Base-by-base conservation (phyloP, 192 early-diverging fungal species). In the Gamsiella multidivaricata region DNA sequence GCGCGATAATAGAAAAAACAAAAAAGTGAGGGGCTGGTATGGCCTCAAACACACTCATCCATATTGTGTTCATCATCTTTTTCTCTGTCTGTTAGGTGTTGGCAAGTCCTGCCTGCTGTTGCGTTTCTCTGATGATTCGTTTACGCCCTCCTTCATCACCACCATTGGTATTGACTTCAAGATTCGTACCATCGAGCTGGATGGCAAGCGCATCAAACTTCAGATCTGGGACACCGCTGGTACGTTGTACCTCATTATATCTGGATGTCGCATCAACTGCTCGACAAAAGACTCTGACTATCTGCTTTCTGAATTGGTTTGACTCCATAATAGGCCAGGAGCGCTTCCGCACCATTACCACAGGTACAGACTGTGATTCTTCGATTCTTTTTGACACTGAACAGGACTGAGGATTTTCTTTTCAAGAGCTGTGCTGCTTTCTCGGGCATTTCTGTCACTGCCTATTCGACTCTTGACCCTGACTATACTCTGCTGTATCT, bases 131-230 rank as follows among this genome's bases (percentile, higher is more conserved):
- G 97, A 99, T 84, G 97, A 99, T 86, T 96, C 95, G 54, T 99
- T 99, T 80, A 98, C 97, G 31, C 97, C 97, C 32, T 97, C 95
- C 39, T 99, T 98, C 85, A 99, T 99, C 80, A 98, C 97, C 42
- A 99, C 97, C 51, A 98, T 99, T 66, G 97, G 97, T 50, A 98
- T 99, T 67, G 97, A 99, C 86, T 99, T 99, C 83, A 97, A 98
- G 86, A 98, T 99, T 81, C 90, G 96, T 59, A 98, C 96, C 26
- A 97, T 99, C 61, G 97, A 99, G 74, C 87, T 99, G 39, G 97
- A 98, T 78, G 97, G 96, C 61, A 98, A 98, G 87, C 91, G 96
- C 62, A 97, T 99, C 80, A 99, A 99, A 85, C 88, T 99, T 39
- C 97, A 99, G 84, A 99, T 99, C 68, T 99, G 97, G 97, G 97